Conservation (phyloP, 2,329 filamentous ascomycete species). For the Coniochaeta hoffmannii region DNA sequence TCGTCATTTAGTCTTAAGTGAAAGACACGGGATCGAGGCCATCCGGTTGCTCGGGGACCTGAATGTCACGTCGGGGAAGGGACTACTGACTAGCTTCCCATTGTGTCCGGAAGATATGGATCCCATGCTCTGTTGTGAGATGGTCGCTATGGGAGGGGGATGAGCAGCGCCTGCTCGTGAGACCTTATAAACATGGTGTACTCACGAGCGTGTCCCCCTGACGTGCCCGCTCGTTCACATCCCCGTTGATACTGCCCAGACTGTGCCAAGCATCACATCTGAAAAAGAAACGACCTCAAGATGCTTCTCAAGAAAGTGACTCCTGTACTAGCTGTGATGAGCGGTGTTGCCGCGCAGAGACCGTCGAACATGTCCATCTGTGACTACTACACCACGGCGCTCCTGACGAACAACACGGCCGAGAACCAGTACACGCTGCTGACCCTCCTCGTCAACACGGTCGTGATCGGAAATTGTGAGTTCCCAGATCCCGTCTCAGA, state of each 20-base stretch:
- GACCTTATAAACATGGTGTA: not conserved
- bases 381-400: slow-evolving; percentile 56
- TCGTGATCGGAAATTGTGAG: slow-evolving; percentile 54
- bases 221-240: not conserved
- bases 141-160: not conserved
- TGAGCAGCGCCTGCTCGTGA: not conserved
- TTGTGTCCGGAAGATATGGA: too few relatives aligned
- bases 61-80: not conserved
- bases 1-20: not conserved
- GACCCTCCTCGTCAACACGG: slow-evolving; percentile 53
- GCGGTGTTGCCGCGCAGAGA: slow-evolving; percentile 31
- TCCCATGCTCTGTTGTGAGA: not conserved
- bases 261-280: not conserved
- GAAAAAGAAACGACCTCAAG: slow-evolving; percentile 5
- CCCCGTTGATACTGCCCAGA: not conserved
- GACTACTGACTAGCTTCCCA: too few relatives aligned
- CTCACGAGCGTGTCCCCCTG: not conserved
- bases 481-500: not conserved
- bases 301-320: slow-evolving; percentile 19
- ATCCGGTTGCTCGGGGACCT: not conserved
- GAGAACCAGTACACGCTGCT: slow-evolving; percentile 49
- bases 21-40: not conserved
- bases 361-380: slow-evolving; percentile 45
- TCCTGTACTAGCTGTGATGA: slow-evolving; percentile 17
- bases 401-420: slow-evolving; percentile 51